These are phyloP conservation scores for Ambrosia artemisiifolia DNA, from an alignment of 129 eudicot genomes.

Conservation along the genomic window DNA sequence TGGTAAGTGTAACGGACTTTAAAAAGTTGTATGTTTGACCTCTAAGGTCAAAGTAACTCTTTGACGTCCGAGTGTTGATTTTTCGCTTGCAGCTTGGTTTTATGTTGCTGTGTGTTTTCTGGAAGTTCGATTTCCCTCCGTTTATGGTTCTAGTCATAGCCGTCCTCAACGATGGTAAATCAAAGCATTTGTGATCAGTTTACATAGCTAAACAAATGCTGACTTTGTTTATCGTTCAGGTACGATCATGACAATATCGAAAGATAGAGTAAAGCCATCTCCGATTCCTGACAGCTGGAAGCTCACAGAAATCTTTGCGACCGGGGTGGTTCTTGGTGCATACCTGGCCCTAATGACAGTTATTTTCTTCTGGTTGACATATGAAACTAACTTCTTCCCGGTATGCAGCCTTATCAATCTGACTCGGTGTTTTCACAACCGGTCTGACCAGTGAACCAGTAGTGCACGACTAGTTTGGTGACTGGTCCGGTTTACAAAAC, in stretches of 20 bases:
- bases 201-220: neutral
- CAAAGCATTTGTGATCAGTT: neutral
- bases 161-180: conserved; percentile 81
- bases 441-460: neutral
- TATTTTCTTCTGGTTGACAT: conserved; percentile 64
- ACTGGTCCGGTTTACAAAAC: neutral
- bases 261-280: conserved; percentile 88
- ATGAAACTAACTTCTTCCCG: conserved; percentile 73
- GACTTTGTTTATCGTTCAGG: conserved; percentile 32
- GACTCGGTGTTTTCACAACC: neutral
- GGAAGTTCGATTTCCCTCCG: conserved; percentile 98
- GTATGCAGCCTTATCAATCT: conserved; percentile 31
- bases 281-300: conserved; percentile 91
- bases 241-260: conserved; percentile 90
- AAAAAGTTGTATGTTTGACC: conserved; percentile 21
- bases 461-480: no score
- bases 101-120: conserved; percentile 64
- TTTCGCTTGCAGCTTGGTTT: conserved; percentile 70
- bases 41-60: neutral
- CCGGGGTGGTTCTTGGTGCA: conserved; percentile 75
- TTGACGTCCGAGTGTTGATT: conserved; percentile 3
- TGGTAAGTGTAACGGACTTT: conserved; percentile 46
- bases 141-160: conserved; percentile 94
- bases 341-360: conserved; percentile 82
- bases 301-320: conserved; percentile 75